Evolutionary conservation across 2,329 filamentous ascomycete species (phyloP), one percentile per base, ranked within the genome.

Genomic region (Pezicula radicicola): DNA sequence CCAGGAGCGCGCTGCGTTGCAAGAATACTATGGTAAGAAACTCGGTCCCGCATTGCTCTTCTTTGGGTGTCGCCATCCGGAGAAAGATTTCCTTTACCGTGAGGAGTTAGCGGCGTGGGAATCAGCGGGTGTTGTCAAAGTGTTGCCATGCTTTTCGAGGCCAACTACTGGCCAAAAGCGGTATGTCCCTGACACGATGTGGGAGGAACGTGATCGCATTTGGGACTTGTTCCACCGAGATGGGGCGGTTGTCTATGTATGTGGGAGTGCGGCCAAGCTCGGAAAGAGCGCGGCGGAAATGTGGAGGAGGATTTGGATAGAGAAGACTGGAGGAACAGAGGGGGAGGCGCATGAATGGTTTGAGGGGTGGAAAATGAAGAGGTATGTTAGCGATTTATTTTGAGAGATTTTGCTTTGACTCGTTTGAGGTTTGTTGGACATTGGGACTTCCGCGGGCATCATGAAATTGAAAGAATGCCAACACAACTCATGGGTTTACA

Each of bases 1-100:
- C 8, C 69, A 74, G 36, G 48, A 50, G 21, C 40, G 41, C 12
- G 48, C 48, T 25, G 28, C 25, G 78, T 16, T 30, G 19, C 15
- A 33, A 6, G 41, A 16, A 10, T 39, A 9, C 18, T n/a, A n/a
- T n/a, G 39, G 39, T 8, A 10, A 18, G 39, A 47, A 33, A 18
- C 39, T 41, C 18, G 39, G 10, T 10, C 39, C 39, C 8, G 39
- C 39, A 18, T 10, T 41, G 39, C 39, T 41, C 16, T 41, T 12
- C 18, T 10, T 41, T 41, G 39, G 39, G 8, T 41, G 39, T 18
- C 39, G 39, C 8, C 7, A 10, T 8, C 39, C 39, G 39, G 16
- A 18, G 10, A 10, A 18, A 8, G 39, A 41, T 41, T 9, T 8
- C 16, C 18, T 41, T 9, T 41, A 41, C 16, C 8, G 10, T 8